These are phyloP conservation scores for Solanum lycopersicoides DNA, from an alignment of 257 asterid species.

Conservation along the genomic window DNA sequence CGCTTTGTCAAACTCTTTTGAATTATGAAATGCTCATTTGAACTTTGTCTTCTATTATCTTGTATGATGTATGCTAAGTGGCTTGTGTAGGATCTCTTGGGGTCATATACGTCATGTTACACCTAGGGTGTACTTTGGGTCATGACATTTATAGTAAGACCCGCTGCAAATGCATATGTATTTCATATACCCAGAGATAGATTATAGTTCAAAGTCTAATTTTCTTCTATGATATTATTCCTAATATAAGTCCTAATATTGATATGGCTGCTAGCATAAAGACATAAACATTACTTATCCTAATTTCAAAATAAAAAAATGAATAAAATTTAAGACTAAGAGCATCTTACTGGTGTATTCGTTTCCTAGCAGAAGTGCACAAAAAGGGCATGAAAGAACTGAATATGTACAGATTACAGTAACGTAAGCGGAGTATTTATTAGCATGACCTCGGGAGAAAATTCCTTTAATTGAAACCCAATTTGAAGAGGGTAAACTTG, in stretches of 20 bases:
- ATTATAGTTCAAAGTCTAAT: neutral
- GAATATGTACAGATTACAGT: neutral
- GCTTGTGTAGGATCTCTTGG: too few relatives aligned
- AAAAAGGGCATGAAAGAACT: neutral
- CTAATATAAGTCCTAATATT: neutral
- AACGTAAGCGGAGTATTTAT: neutral
- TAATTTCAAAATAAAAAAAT: neutral
- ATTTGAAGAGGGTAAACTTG: neutral
- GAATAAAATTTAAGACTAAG: neutral
- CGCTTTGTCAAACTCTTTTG: too few relatives aligned
- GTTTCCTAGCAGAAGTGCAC: neutral
- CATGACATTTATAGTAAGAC: neutral
- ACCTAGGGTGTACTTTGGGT: too few relatives aligned
- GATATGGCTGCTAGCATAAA: neutral
- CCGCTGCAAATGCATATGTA: neutral
- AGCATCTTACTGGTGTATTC: neutral
- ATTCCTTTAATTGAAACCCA: neutral
- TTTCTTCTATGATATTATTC: neutral
- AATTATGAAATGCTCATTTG: too few relatives aligned
- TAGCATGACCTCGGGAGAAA: neutral
- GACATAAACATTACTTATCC: neutral
- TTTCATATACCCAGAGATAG: neutral
- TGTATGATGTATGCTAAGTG: too few relatives aligned
- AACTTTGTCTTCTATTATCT: too few relatives aligned
- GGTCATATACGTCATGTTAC: too few relatives aligned